A percentile compares a stretch with the other conserved stretches of the same genome.
These are phyloP conservation scores for Ogataea sp. DNA, from an alignment of 805 yeast species.

Conservation along the genomic window DNA sequence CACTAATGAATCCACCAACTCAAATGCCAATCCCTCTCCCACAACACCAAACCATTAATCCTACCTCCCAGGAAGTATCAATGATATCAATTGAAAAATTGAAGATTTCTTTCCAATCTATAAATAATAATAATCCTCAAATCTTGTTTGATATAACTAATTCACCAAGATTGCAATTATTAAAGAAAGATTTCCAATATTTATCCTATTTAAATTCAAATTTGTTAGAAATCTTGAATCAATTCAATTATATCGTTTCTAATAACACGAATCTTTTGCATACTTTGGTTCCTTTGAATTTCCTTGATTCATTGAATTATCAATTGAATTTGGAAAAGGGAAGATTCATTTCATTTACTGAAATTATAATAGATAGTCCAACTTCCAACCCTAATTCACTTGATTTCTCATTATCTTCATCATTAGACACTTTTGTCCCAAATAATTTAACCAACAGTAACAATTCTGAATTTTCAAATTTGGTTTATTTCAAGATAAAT, in stretches of 20 bases:
- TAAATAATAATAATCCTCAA: neutral
- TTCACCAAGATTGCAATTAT: neutral
- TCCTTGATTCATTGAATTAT: neutral
- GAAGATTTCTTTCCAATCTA: neutral
- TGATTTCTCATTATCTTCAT: too few relatives aligned
- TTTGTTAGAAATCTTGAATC: neutral
- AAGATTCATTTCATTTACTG: constrained; percentile 5
- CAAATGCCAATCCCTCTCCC: too few relatives aligned
- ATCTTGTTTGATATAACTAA: neutral
- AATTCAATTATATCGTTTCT: neutral
- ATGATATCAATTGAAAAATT: too few relatives aligned
- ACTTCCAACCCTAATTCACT: neutral
- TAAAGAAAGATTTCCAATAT: neutral
- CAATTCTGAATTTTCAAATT: constrained; percentile 18
- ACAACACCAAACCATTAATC: too few relatives aligned
- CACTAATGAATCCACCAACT: too few relatives aligned
- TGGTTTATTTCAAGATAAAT: constrained; percentile 20
- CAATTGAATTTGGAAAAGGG: constrained; percentile 2
- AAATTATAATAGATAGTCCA: constrained; percentile 1
- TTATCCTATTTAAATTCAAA: neutral
- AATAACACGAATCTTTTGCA: neutral
- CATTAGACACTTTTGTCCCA: too few relatives aligned
- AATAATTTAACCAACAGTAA: too few relatives aligned
- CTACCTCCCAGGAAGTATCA: too few relatives aligned
- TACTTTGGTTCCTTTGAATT: neutral